Percentiles rank a stretch among this genome's conserved stretches.
These are phyloP conservation scores for Fraxinus velutina DNA, from an alignment of 305 asterid genomes.

Conservation along the genomic window DNA sequence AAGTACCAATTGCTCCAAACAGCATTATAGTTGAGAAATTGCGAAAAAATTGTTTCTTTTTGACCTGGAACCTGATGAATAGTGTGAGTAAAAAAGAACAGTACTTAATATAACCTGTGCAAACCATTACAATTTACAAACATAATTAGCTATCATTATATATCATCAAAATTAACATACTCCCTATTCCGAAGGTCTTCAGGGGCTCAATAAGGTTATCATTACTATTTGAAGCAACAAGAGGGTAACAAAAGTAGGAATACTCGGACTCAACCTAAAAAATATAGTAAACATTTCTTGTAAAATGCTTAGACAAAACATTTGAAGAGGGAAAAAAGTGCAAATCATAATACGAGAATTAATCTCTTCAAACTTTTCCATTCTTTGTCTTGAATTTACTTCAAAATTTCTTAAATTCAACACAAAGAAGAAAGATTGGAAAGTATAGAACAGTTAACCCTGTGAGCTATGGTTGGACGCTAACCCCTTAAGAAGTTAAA, in stretches of 20 bases:
- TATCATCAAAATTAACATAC: background rate
- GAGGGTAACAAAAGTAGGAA: background rate
- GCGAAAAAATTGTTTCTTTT: constrained; percentile 91
- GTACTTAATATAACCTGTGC: constrained; percentile 14
- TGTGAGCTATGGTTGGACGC: constrained; percentile 1
- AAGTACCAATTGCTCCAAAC: constrained; percentile 91
- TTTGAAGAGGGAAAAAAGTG: background rate
- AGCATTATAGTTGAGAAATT: constrained; percentile 82
- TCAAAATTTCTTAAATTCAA: background rate
- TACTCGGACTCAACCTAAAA: constrained; percentile 1
- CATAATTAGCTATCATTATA: constrained; percentile 1
- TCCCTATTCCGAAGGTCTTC: background rate
- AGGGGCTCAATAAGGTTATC: background rate
- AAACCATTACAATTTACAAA: constrained; percentile 11
- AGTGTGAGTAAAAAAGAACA: constrained; percentile 19
- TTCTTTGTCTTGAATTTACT: background rate
- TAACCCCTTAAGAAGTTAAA: constrained; percentile 8
- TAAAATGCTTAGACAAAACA: constrained; percentile 12
- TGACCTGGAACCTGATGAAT: constrained; percentile 87
- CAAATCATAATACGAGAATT: constrained; percentile 3
- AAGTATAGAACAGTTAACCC: constrained; percentile 1
- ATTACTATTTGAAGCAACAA: background rate
- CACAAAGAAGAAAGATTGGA: background rate
- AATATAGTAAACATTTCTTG: background rate
- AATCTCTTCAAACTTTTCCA: background rate